Conservation (phyloP, 83 land plant species). For the Isoetes engelmannii region DNA sequence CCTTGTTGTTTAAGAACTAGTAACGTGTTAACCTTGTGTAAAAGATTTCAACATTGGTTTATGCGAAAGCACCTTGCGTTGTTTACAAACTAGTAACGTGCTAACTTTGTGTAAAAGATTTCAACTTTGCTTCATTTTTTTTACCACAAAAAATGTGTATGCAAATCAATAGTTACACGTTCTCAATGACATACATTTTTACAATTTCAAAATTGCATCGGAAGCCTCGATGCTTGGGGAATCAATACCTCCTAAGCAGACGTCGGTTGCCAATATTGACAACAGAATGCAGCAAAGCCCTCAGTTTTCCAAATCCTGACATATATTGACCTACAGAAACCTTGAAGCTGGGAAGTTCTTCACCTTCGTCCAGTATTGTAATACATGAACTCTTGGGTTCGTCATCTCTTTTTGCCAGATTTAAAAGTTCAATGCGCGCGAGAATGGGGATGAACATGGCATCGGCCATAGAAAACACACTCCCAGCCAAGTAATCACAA, state of each 20-base stretch:
- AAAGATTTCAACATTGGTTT: too few relatives aligned
- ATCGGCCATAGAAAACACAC: slow-evolving; percentile 69
- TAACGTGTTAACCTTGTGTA: too few relatives aligned
- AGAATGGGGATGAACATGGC: slow-evolving; percentile 59
- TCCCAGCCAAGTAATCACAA: slow-evolving; percentile 47
- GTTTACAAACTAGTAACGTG: too few relatives aligned
- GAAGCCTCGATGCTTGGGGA: too few relatives aligned
- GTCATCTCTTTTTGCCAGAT: slow-evolving; percentile 43
- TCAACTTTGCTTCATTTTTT: too few relatives aligned
- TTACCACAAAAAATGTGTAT: too few relatives aligned
- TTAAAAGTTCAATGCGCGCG: slow-evolving; percentile 46
- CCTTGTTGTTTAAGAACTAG: too few relatives aligned
- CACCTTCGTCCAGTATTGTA: slow-evolving; percentile 47
- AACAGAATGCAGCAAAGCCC: slow-evolving; percentile 42
- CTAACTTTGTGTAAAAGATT: too few relatives aligned
- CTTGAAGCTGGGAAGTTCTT: slow-evolving; percentile 54
- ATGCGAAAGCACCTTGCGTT: too few relatives aligned
- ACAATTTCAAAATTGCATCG: too few relatives aligned
- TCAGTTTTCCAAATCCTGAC: slow-evolving; percentile 56
- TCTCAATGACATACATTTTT: too few relatives aligned
- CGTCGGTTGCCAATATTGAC: slow-evolving; percentile 40
- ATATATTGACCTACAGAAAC: slow-evolving; percentile 62
- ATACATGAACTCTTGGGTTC: slow-evolving; percentile 43
- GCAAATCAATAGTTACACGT: too few relatives aligned
- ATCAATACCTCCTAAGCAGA: slow-evolving; percentile 45